phyloP scores from a whole-genome alignment of 768 basidiomycete genomes.

The Wakefieldia striispora region DNA sequence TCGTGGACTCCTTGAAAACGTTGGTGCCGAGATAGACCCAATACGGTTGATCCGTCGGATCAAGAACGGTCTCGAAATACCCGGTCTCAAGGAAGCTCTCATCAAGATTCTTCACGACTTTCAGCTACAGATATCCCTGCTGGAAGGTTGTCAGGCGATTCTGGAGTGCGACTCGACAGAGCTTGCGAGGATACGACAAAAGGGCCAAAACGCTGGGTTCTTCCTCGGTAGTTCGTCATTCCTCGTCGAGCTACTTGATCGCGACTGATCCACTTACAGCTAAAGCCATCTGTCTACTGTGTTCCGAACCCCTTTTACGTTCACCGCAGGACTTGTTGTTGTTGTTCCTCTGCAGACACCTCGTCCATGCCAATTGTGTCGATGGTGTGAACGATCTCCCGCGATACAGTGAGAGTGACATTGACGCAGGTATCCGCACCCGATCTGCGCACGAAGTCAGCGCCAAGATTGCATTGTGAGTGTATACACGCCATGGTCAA shows the following conservation, averaged over 20 bases:
- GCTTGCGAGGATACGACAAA: slow-evolving; percentile 66
- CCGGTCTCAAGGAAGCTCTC: slow-evolving; percentile 88
- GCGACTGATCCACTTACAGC: slow-evolving; percentile 37
- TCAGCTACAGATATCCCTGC: slow-evolving; percentile 86
- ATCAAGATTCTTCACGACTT: slow-evolving; percentile 98
- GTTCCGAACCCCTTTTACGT: slow-evolving; percentile 55
- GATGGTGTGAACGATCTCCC: slow-evolving; percentile 65
- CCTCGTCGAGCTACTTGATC: background rate
- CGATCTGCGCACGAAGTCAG: slow-evolving; percentile 46
- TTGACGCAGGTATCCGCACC: slow-evolving; percentile 42
- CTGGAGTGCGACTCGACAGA: slow-evolving; percentile 78
- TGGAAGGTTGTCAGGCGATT: slow-evolving; percentile 91
- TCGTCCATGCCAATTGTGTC: slow-evolving; percentile 79
- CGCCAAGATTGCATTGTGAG: slow-evolving; percentile 80
- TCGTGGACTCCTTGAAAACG: slow-evolving; percentile 90
- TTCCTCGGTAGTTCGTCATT: slow-evolving; percentile 62
- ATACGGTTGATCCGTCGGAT: slow-evolving; percentile 92
- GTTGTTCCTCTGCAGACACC: slow-evolving; percentile 85
- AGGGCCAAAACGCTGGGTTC: slow-evolving; percentile 78
- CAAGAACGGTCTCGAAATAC: slow-evolving; percentile 94
- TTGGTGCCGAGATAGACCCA: slow-evolving; percentile 94
- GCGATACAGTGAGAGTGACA: slow-evolving; percentile 50
- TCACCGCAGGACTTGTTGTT: slow-evolving; percentile 60
- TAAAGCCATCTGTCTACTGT: slow-evolving; percentile 65
- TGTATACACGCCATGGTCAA: background rate